Evolutionary conservation across 2,329 filamentous ascomycete genomes (phyloP), one percentile per base, ranked within the genome.

Genomic region (Colletotrichum sp.): DNA sequence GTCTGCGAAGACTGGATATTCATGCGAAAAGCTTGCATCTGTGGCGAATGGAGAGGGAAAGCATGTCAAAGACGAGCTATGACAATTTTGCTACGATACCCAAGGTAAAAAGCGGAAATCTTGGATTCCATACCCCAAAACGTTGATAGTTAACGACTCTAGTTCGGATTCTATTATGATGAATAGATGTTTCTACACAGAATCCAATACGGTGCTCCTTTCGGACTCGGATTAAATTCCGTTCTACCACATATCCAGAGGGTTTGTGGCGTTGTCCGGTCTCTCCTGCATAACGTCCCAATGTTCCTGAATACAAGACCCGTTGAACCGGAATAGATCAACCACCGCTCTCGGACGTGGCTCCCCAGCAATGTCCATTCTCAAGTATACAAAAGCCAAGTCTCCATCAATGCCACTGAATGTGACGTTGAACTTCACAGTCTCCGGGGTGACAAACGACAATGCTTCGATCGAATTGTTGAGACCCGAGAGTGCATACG

Each of bases 261-360:
- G 64, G 34, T 69, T 62, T 18, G n/a, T 27, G 6, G 34, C 55
- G 33, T 76, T 38, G 15, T 21, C 33, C 8, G 55, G 34, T 21
- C 62, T 63, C 15, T 54, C 33, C 47, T 67, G 38, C 51, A 58
- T 63, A 24, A 61, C 62, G 21, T 70, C 62, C 70, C 73, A 69
- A 24, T 72, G 66, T 55, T 75, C 70, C 9, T 27, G 21, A 55
- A 68, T 66, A 18, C 66, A 75, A 8, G 51, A 47, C 16, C 66
- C 66, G 15, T 67, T 59, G 43, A 70, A 55, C 3, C 70, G 54
- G 24, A 66, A 55, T 9, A 75, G 21, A 27, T 73, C 71, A 13
- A 65, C 68, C 13, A 74, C 29, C 15, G 64, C 72, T 5, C 27
- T 38, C 3, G 58, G 65, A 18, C 34, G 55, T 24, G 58, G n/a